Percentiles rank a stretch among this genome's conserved stretches.
Conservation (phyloP, 768 basidiomycete species). For the Tricholoma furcatifolium region DNA sequence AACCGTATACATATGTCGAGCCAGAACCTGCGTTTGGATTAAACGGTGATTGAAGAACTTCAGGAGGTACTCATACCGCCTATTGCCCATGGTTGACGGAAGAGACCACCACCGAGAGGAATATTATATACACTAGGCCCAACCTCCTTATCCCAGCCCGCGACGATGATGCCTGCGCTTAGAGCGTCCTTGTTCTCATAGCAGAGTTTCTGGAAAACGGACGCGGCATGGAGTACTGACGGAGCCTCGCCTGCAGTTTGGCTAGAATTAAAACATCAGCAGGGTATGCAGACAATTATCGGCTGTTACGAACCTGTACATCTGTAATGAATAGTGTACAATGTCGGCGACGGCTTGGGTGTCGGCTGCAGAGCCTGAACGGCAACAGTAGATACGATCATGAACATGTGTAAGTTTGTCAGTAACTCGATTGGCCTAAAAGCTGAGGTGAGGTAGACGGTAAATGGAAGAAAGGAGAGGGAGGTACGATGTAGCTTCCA, state of each 20-base stretch:
- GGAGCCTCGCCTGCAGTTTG: slow-evolving; percentile 66
- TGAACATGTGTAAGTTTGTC: slow-evolving; percentile 97
- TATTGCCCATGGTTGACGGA: slow-evolving; percentile 98
- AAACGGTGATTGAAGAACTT: not conserved
- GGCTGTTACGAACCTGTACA: slow-evolving; percentile 55
- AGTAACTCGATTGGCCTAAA: slow-evolving; percentile 93
- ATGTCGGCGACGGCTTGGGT: slow-evolving; percentile 95
- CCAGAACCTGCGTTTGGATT: slow-evolving; percentile 66
- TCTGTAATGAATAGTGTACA: slow-evolving; percentile 80
- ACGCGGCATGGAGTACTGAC: slow-evolving; percentile 79
- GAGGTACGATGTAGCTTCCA: slow-evolving; percentile 88
- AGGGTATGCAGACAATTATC: not conserved
- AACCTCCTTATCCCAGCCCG: slow-evolving; percentile 90
- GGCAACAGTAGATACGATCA: slow-evolving; percentile 99
- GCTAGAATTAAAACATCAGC: slow-evolving; percentile 22
- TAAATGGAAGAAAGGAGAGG: slow-evolving; percentile 1
- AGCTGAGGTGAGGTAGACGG: slow-evolving; percentile 1
- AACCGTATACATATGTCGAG: slow-evolving; percentile 97
- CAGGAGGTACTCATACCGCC: slow-evolving; percentile 61
- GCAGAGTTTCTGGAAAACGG: slow-evolving; percentile 82
- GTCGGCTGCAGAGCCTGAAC: slow-evolving; percentile 96
- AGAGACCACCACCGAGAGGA: slow-evolving; percentile 93
- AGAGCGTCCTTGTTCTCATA: slow-evolving; percentile 92
- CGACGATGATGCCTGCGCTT: slow-evolving; percentile 94
- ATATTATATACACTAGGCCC: slow-evolving; percentile 97